phyloP scores from a whole-genome alignment of 306 rosid genomes.

The Fragaria ananassa region DNA sequence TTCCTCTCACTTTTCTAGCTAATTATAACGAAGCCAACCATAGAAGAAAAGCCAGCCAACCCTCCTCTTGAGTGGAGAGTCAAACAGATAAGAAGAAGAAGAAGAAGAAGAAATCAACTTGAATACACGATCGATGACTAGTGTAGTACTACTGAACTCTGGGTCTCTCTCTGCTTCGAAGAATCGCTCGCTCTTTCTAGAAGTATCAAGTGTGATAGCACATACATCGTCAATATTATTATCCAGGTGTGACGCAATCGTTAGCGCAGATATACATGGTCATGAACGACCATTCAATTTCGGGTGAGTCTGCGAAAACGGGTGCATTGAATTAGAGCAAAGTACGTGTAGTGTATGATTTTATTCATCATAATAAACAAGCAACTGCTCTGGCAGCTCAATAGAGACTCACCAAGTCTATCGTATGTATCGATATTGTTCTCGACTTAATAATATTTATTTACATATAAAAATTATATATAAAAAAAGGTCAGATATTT shows the following conservation, averaged over 20 bases:
- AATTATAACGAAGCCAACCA: neutral
- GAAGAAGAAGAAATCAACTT: neutral
- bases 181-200: neutral
- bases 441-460: no score
- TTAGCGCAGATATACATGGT: neutral
- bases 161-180: neutral
- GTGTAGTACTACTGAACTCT: neutral
- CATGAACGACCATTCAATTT: neutral
- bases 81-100: slow-evolving; percentile 1
- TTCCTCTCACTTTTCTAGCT: neutral
- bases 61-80: neutral
- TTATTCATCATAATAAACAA: neutral
- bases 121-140: neutral
- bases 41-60: neutral
- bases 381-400: no score
- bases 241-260: neutral
- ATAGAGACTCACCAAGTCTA: no score
- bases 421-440: no score
- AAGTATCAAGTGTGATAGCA: neutral
- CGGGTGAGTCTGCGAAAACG: neutral
- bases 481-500: no score
- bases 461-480: no score
- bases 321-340: neutral
- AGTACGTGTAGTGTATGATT: neutral
- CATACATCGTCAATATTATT: neutral